Evolutionary conservation across 352 stramenopile genomes (phyloP).

Genomic region (Peronospora belbahrii): DNA sequence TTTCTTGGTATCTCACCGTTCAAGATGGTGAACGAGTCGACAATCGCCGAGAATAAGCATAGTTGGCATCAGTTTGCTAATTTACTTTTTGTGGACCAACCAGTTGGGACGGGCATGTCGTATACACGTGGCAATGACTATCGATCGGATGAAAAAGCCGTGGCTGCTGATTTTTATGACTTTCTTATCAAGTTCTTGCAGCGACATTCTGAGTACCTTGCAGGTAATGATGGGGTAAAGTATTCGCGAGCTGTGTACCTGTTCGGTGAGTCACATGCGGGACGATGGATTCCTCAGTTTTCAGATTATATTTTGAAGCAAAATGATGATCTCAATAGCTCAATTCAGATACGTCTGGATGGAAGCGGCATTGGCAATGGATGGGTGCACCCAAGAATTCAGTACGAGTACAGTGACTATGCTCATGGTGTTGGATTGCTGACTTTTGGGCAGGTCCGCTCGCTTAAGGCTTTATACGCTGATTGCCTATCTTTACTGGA

Average conservation of each 20-base stretch:
- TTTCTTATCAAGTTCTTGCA: slow-evolving; percentile 91
- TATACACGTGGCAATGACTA: slow-evolving; percentile 48
- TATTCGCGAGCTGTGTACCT: slow-evolving; percentile 87
- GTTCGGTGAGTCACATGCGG: slow-evolving; percentile 94
- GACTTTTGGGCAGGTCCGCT: slow-evolving; percentile 62
- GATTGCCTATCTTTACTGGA: slow-evolving; percentile 74
- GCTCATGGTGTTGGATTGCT: slow-evolving; percentile 90
- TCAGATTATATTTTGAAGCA: slow-evolving; percentile 88
- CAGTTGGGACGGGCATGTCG: slow-evolving; percentile 75
- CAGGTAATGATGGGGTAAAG: slow-evolving; percentile 28
- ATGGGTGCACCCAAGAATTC: slow-evolving; percentile 92
- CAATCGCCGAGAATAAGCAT: slow-evolving; percentile 54
- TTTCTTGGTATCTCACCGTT: slow-evolving; percentile 75
- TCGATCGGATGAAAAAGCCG: slow-evolving; percentile 32
- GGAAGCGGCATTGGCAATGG: slow-evolving; percentile 96
- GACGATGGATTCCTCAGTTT: slow-evolving; percentile 96
- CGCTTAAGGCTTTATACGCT: slow-evolving; percentile 47
- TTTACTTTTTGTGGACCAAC: slow-evolving; percentile 80
- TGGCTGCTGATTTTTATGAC: slow-evolving; percentile 87
- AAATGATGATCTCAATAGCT: slow-evolving; percentile 44
- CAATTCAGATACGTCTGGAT: slow-evolving; percentile 49
- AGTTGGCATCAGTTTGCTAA: slow-evolving; percentile 74
- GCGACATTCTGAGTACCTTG: slow-evolving; percentile 70
- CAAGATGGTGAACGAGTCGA: slow-evolving; percentile 40
- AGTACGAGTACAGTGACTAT: slow-evolving; percentile 94